These are phyloP conservation scores for Paramecium biaurelia DNA, from an alignment of 73 alveolate species.

Conservation along the genomic window DNA sequence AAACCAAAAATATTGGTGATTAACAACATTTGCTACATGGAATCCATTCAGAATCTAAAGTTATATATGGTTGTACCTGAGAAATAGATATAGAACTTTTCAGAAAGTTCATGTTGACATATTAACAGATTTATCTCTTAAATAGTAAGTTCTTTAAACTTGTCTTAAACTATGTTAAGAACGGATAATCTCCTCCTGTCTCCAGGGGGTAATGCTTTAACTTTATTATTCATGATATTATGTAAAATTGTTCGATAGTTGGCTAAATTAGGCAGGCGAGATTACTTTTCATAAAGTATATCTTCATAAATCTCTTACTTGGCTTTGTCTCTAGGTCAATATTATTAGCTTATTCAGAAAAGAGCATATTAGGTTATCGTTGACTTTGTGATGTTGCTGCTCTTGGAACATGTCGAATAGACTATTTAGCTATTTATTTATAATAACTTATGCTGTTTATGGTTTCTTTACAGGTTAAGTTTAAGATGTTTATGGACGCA, in stretches of 20 bases:
- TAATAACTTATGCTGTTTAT: background rate
- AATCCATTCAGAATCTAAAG: conserved; percentile 4
- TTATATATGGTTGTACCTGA: background rate
- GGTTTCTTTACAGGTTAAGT: conserved; percentile 12
- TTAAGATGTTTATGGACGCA: background rate
- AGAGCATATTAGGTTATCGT: background rate
- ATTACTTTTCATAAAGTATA: background rate
- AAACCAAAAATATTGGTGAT: background rate
- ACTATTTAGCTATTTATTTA: background rate
- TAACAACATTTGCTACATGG: background rate
- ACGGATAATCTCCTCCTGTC: background rate
- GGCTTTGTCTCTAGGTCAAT: background rate
- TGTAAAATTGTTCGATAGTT: conserved; percentile 2
- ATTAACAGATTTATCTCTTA: background rate
- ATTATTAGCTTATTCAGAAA: background rate
- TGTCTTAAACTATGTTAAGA: background rate
- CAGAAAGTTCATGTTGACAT: background rate
- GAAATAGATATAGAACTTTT: conserved; percentile 1
- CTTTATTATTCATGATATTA: background rate
- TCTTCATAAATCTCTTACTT: conserved; percentile 14
- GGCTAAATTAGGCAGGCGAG: background rate
- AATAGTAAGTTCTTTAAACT: background rate
- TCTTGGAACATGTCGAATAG: conserved; percentile 7
- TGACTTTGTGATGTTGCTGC: background rate
- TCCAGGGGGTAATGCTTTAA: conserved; percentile 33